A percentile compares a stretch with the other conserved stretches of the same genome.
phyloP scores from a whole-genome alignment of 805 yeast species.

The Blastobotrys terrestris region DNA sequence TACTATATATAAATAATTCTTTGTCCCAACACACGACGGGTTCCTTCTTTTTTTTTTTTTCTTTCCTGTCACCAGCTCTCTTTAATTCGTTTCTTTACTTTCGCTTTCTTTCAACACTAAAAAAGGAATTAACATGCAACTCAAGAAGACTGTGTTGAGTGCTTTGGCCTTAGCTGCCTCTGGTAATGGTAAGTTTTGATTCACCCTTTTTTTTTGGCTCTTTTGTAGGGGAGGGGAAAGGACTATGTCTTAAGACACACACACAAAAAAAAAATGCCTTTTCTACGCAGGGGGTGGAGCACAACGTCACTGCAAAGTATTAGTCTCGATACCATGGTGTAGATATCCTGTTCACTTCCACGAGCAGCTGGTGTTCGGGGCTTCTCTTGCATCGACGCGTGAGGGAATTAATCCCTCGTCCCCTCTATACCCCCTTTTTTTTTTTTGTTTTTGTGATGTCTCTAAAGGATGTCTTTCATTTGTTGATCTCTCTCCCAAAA shows the following conservation, averaged over 20 bases:
- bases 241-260: neutral
- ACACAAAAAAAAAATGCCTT: no score
- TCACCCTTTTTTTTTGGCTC: neutral
- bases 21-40: neutral
- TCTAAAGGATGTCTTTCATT: neutral
- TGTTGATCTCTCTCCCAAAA: neutral
- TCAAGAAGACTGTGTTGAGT: neutral
- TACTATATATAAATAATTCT: neutral
- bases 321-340: no score
- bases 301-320: no score
- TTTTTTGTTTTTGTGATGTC: neutral
- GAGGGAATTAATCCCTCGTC: no score
- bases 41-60: no score
- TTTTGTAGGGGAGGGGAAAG: neutral
- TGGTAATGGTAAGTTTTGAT: slow-evolving; percentile 8
- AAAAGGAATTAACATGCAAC: slow-evolving; percentile 1
- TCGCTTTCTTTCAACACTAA: neutral
- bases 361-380: no score
- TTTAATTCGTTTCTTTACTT: neutral
- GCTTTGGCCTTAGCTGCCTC: slow-evolving; percentile 4
- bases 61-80: neutral
- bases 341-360: no score
- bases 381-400: no score
- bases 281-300: no score
- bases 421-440: neutral